Conservation (phyloP, 371 early-diverging fungal species). For the Smittium culicis region DNA sequence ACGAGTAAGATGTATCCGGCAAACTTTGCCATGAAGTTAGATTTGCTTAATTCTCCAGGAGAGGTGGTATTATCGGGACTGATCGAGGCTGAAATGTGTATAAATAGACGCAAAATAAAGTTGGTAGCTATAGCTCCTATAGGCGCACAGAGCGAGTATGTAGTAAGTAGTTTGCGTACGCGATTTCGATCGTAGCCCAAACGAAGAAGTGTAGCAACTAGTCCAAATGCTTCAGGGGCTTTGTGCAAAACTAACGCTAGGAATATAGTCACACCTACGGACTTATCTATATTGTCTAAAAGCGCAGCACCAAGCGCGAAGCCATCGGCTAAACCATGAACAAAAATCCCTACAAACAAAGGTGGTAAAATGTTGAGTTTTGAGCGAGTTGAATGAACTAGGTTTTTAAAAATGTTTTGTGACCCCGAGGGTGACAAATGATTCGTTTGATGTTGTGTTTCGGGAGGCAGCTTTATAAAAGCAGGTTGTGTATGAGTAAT, state of each 20-base stretch:
- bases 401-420: too few species aligned
- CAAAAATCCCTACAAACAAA: conserved; percentile 71
- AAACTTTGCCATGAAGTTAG: conserved; percentile 46
- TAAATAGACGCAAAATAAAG: conserved; percentile 17
- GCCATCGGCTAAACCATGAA: conserved; percentile 91
- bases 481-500: too few species aligned
- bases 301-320: conserved; percentile 79
- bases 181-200: conserved; percentile 45
- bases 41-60: conserved; percentile 23
- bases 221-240: conserved; percentile 85
- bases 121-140: conserved; percentile 65
- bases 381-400: too few species aligned
- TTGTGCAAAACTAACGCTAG: conserved; percentile 94
- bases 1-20: conserved; percentile 69
- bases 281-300: conserved; percentile 34
- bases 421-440: too few species aligned
- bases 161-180: conserved; percentile 56
- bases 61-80: conserved; percentile 21
- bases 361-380: conserved; percentile 4
- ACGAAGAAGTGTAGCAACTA: conserved; percentile 64
- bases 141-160: conserved; percentile 79
- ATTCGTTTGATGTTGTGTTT: too few species aligned
- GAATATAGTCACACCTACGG: conserved; percentile 73
- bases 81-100: background rate
- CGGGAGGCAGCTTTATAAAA: too few species aligned